Evolutionary conservation across 83 land plant species (phyloP).

Genomic region (Picea abies): DNA sequence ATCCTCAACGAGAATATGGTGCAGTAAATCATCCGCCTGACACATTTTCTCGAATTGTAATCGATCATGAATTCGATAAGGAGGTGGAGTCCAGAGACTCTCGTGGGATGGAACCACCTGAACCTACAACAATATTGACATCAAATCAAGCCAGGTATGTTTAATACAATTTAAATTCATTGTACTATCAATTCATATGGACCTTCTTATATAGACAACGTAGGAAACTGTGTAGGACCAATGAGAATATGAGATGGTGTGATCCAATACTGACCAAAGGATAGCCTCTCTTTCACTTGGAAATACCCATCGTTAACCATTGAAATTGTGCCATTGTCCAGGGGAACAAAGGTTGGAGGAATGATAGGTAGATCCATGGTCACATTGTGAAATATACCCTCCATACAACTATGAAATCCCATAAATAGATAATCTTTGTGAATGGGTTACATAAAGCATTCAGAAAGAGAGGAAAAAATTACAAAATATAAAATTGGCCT

Average conservation of each 20-base stretch:
- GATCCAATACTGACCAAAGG: constrained; percentile 67
- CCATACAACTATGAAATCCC: background rate
- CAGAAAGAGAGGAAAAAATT: background rate
- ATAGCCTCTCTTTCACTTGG: background rate
- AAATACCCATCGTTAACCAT: background rate
- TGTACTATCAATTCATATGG: too few species aligned
- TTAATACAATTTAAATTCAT: too few species aligned
- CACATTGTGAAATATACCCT: background rate
- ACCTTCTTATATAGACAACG: constrained; percentile 26
- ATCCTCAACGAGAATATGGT: too few species aligned
- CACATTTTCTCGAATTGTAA: too few species aligned
- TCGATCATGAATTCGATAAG: too few species aligned
- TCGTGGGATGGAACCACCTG: too few species aligned
- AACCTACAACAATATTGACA: too few species aligned
- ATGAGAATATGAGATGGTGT: constrained; percentile 81
- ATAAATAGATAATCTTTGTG: background rate
- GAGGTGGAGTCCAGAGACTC: too few species aligned
- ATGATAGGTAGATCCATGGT: background rate
- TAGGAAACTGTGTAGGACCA: constrained; percentile 85
- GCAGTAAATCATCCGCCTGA: too few species aligned
- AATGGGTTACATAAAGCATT: background rate
- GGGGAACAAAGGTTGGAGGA: background rate
- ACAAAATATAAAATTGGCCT: background rate
- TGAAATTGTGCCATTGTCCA: background rate
- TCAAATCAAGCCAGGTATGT: too few species aligned